Percentiles rank a stretch among this genome's conserved stretches.
Conservation (phyloP, 2,329 filamentous ascomycete species). For the Tolypocladium pustulatum region DNA sequence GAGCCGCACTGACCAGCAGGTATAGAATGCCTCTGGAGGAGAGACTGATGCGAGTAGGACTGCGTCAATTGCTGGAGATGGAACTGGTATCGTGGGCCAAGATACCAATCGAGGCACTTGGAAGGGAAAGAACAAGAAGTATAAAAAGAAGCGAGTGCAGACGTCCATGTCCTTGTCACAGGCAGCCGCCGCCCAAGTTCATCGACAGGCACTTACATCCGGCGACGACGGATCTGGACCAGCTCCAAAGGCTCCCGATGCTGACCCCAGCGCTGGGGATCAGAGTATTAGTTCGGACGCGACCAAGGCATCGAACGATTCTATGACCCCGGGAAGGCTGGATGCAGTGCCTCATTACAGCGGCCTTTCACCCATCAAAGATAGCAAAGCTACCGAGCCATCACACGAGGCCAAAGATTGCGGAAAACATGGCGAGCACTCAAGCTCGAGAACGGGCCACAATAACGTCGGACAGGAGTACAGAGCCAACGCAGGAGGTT, state of each 20-base stretch:
- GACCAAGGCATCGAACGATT: too few relatives aligned
- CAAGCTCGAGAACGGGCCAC: neutral
- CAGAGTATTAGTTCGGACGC: neutral
- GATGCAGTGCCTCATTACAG: neutral
- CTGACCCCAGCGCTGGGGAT: neutral
- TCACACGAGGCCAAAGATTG: neutral
- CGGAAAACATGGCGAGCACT: neutral
- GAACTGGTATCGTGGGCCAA: neutral
- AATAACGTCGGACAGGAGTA: slow-evolving; percentile 9
- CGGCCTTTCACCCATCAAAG: neutral
- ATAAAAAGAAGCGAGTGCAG: slow-evolving; percentile 10
- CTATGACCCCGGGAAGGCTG: neutral
- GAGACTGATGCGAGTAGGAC: neutral
- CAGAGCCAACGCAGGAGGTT: slow-evolving; percentile 19
- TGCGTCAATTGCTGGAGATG: neutral
- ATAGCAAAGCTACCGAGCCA: neutral
- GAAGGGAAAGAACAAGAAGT: slow-evolving; percentile 11
- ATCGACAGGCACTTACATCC: neutral
- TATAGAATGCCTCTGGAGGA: neutral
- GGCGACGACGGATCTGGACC: neutral
- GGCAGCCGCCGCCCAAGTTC: neutral
- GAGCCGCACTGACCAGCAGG: neutral
- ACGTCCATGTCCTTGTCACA: slow-evolving; percentile 2
- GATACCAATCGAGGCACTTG: neutral
- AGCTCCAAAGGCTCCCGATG: neutral